Percentiles rank a stretch among this genome's conserved stretches.
Conservation (phyloP, 148 eudicot genomes). For the Diospyros lotus region DNA sequence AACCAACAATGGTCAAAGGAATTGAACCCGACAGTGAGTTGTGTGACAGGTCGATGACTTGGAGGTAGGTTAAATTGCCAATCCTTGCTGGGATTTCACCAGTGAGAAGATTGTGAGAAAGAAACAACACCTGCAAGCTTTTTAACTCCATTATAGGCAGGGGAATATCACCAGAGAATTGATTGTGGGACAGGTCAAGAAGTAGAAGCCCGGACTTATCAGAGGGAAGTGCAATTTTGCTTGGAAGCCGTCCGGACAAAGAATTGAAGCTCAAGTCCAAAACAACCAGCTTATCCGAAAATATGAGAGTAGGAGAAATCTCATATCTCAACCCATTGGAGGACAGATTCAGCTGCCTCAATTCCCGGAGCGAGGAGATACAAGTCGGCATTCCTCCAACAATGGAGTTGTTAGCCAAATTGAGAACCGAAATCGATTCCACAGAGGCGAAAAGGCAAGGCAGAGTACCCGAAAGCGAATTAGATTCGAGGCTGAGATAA, state of each 20-base stretch:
- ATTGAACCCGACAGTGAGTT: constrained; percentile 76
- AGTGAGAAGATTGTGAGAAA: constrained; percentile 67
- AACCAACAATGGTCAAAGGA: constrained; percentile 83
- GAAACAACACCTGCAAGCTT: constrained; percentile 75
- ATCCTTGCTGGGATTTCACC: constrained; percentile 77
- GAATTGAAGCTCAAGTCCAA: constrained; percentile 78
- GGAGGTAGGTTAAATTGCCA: constrained; percentile 91
- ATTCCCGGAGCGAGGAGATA: constrained; percentile 53
- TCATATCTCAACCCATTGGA: constrained; percentile 57
- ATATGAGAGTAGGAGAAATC: constrained; percentile 71
- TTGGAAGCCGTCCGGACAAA: constrained; percentile 67
- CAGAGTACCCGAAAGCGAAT: constrained; percentile 62
- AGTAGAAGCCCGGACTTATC: constrained; percentile 71
- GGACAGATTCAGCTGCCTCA: constrained; percentile 73
- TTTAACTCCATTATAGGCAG: constrained; percentile 60
- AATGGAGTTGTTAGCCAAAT: constrained; percentile 71
- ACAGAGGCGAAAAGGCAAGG: constrained; percentile 64
- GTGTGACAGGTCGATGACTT: constrained; percentile 87
- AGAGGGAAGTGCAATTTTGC: constrained; percentile 46
- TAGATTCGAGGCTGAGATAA: constrained; percentile 58
- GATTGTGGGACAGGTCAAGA: constrained; percentile 85
- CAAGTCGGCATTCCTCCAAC: constrained; percentile 85
- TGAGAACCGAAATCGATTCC: constrained; percentile 55
- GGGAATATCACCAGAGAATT: constrained; percentile 74
- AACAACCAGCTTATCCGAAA: constrained; percentile 62